A percentile compares a stretch with the other conserved stretches of the same genome.
Conservation (phyloP, 1,284 basidiomycete species). For the Irpex sp. region DNA sequence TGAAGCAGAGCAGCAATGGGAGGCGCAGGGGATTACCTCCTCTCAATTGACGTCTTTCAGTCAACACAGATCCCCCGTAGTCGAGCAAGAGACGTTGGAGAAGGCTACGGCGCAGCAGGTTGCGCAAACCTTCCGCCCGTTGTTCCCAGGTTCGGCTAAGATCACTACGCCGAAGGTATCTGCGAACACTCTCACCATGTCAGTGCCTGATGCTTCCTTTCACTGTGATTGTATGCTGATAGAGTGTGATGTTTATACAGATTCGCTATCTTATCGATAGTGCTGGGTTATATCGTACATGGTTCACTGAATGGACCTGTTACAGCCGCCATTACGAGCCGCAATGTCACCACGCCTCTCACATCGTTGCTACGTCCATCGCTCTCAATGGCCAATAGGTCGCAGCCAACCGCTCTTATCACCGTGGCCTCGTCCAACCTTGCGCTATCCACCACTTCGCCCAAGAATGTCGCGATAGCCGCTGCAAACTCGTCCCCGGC, state of each 20-base stretch:
- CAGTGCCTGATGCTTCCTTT: slow-evolving; percentile 24
- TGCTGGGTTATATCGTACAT: slow-evolving; percentile 63
- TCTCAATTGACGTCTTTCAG: slow-evolving; percentile 37
- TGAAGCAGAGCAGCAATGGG: slow-evolving; percentile 46
- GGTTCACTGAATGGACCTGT: slow-evolving; percentile 40
- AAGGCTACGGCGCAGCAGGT: slow-evolving; percentile 39
- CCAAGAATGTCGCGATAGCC: slow-evolving; percentile 41
- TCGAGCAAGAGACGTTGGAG: slow-evolving; percentile 43
- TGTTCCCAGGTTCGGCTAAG: slow-evolving; percentile 21
- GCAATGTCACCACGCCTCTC: slow-evolving; percentile 11
- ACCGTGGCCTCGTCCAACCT: slow-evolving; percentile 31
- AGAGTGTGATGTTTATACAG: slow-evolving; percentile 31
- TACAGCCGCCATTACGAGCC: not conserved
- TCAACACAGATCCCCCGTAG: slow-evolving; percentile 33
- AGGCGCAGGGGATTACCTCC: slow-evolving; percentile 40
- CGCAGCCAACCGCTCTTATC: slow-evolving; percentile 29
- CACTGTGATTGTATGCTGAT: not conserved
- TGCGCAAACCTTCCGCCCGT: slow-evolving; percentile 41
- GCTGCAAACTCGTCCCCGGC: slow-evolving; percentile 46
- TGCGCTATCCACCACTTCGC: slow-evolving; percentile 21
- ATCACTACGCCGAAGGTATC: slow-evolving; percentile 27
- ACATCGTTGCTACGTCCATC: slow-evolving; percentile 13
- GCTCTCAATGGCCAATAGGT: slow-evolving; percentile 14
- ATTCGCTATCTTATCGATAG: slow-evolving; percentile 61
- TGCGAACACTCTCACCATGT: slow-evolving; percentile 62